Evolutionary conservation across 2,329 filamentous ascomycete species (phyloP), one percentile per base, ranked within the genome.

Genomic region (Trichoderma afroharzianum): DNA sequence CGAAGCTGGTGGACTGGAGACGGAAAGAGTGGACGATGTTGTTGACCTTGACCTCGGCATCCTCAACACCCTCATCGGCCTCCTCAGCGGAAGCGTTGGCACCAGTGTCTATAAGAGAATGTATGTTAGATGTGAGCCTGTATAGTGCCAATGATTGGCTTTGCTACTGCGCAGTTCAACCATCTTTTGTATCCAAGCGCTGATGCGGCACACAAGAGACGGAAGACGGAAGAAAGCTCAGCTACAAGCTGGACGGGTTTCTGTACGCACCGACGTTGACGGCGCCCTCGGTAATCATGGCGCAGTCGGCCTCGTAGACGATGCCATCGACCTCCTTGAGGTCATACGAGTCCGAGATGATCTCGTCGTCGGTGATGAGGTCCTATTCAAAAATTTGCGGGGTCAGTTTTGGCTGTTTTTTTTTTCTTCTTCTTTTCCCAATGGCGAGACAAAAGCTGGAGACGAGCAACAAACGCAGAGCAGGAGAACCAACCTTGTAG

Each of bases 21-120:
- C 94, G 93, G 92, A 98, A 98, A 78, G 93, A 93, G 87, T 95
- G 87, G 82, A 97, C 89, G 74, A 98, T 91, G 85, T 99, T 95
- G 88, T 97, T 97, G 85, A 98, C 95, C 81, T 90, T 90, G 84
- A 91, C 83, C 72, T 83, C 82, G 62, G 77, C 70, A 78, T 97
- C 94, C 63, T 97, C 95, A 77, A 90, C 77, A 75, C 82, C 92
- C 78, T 95, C 93, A 0, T 91, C 93, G 70, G 86, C 93, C 82
- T 92, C 95, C 87, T 98, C 96, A 74, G 96, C 95, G 78, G 95
- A 98, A 78, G 96, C 93, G 85, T 99, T 99, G 87, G 95, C 96
- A 83, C 96, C 96, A 79, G 88, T 96, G 83, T 96, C 92, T 94
- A 71, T 36, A 70, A 36, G 12, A 14, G 3, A 24, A 8, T 6